These are phyloP conservation scores for Aphanoascus verrucosus DNA, from an alignment of 2,329 filamentous ascomycete genomes.

Conservation along the genomic window DNA sequence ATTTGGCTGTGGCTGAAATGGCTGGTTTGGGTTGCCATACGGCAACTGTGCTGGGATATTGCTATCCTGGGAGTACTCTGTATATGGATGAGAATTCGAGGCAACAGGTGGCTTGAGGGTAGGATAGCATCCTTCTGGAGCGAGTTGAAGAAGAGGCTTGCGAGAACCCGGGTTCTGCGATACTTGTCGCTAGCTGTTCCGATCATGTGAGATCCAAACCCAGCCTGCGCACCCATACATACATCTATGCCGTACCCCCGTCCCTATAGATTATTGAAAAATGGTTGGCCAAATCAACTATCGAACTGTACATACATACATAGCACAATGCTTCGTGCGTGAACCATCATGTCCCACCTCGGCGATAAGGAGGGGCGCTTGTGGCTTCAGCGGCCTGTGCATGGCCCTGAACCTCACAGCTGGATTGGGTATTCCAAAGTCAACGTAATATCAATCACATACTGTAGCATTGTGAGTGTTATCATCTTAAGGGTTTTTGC, in stretches of 20 bases:
- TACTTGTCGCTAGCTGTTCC: constrained; percentile 13
- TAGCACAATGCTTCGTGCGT: no score
- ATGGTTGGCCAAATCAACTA: neutral
- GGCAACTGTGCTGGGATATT: constrained; percentile 64
- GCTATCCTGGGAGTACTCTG: constrained; percentile 38
- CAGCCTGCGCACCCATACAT: neutral
- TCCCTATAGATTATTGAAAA: neutral
- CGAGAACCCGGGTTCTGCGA: constrained; percentile 21
- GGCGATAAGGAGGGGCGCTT: no score
- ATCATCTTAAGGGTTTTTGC: no score
- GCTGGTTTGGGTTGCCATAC: constrained; percentile 56
- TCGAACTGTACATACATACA: no score
- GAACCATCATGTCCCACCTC: no score
- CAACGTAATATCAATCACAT: no score
- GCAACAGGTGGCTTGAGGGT: constrained; percentile 35
- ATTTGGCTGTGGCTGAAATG: constrained; percentile 61
- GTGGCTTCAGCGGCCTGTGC: no score
- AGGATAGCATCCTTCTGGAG: constrained; percentile 23
- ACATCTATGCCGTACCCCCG: neutral
- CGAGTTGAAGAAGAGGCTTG: constrained; percentile 28
- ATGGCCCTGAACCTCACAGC: no score
- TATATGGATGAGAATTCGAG: constrained; percentile 34
- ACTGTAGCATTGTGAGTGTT: no score
- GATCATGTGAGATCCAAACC: neutral
- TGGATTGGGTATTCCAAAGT: no score